Conservation (phyloP, 1,284 basidiomycete genomes). For the Polyporus tsugae region DNA sequence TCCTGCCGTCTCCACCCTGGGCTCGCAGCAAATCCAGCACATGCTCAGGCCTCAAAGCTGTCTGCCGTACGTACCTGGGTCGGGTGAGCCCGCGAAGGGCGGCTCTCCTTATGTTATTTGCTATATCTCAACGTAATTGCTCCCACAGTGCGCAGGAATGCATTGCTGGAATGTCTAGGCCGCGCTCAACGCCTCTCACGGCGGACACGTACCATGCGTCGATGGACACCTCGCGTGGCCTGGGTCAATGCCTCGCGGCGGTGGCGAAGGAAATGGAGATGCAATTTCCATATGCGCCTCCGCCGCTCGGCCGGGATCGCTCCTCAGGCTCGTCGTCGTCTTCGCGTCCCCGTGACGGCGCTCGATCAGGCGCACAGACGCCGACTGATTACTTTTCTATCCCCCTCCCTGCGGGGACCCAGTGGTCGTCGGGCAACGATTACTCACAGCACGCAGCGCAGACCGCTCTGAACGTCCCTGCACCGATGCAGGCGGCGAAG, state of each 20-base stretch:
- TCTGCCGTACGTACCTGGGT: conserved; percentile 4
- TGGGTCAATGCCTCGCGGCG: conserved; percentile 7
- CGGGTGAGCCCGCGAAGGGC: neutral
- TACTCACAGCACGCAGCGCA: neutral
- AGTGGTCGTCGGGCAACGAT: neutral
- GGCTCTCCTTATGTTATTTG: neutral
- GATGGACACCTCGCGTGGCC: neutral
- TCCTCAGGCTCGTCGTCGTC: conserved; percentile 19
- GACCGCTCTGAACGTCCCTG: neutral
- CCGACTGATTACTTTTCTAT: conserved; percentile 19
- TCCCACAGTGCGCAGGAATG: conserved; percentile 3
- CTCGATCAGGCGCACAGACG: conserved; percentile 13
- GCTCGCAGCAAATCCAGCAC: neutral
- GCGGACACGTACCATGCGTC: neutral
- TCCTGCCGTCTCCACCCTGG: neutral
- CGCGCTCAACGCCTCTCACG: conserved; percentile 1
- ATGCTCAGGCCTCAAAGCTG: neutral
- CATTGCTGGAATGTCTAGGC: neutral
- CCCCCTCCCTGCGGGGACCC: neutral
- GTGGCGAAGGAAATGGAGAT: neutral
- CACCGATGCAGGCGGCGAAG: neutral
- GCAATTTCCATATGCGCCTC: conserved; percentile 2
- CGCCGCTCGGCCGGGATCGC: conserved; percentile 15
- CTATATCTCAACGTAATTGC: conserved; percentile 1
- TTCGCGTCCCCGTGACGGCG: conserved; percentile 1